These are phyloP conservation scores for Corymbia maculata DNA, from an alignment of 345 rosid species.

Conservation along the genomic window DNA sequence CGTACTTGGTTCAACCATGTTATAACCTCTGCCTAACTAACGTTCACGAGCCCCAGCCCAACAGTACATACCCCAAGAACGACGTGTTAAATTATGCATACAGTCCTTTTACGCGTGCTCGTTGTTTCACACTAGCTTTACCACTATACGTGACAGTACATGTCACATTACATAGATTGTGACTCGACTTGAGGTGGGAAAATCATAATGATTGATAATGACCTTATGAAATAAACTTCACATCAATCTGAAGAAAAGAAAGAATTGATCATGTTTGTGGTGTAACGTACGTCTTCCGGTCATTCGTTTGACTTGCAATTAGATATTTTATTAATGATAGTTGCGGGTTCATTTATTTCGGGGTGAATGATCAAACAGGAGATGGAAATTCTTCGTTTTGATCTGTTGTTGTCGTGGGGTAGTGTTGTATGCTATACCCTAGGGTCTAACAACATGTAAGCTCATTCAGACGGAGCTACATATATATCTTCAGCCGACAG, in stretches of 20 bases:
- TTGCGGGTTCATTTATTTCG: background rate
- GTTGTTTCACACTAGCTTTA: background rate
- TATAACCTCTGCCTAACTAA: background rate
- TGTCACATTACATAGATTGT: background rate
- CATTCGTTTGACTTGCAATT: background rate
- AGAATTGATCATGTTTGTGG: background rate
- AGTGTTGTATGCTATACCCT: background rate
- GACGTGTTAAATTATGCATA: background rate
- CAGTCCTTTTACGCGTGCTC: background rate
- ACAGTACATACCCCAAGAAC: background rate
- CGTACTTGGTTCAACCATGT: background rate
- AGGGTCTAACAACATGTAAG: background rate
- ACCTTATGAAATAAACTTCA: background rate
- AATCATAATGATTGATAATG: background rate
- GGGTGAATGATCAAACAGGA: background rate
- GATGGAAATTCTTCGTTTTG: background rate
- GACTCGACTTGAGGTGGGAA: background rate
- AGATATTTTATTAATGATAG: background rate
- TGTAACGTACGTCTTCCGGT: background rate
- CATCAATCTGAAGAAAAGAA: background rate
- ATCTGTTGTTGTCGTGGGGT: background rate
- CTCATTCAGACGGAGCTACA: background rate
- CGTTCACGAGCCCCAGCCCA: background rate
- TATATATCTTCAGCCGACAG: background rate
- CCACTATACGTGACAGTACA: background rate